Evolutionary conservation across 225 moss, liverwort and hornwort species (phyloP).

Genomic region (Straminergon stramineum): DNA sequence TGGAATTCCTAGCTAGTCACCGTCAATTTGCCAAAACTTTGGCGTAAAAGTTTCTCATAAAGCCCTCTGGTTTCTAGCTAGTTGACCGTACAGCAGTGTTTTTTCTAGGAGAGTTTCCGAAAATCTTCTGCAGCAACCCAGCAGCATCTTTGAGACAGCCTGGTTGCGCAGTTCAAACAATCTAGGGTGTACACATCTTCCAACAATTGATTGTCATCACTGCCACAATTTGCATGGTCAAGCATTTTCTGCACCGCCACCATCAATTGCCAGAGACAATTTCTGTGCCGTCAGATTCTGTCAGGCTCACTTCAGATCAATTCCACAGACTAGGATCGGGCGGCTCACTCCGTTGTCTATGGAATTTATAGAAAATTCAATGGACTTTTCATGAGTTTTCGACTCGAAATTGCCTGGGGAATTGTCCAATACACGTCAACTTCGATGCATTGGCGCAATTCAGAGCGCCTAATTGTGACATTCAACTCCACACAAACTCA

Average conservation of each 20-base stretch:
- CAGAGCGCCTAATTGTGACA: not conserved
- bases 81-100: not conserved
- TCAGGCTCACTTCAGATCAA: not conserved
- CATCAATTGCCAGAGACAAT: conserved; percentile 3
- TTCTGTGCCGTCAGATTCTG: conserved; percentile 5
- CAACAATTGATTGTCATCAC: not conserved
- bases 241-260: not conserved
- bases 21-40: not conserved
- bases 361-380: not conserved
- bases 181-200: not conserved
- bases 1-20: not conserved
- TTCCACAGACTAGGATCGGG: not conserved
- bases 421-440: not conserved
- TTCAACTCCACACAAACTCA: not conserved
- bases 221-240: not conserved
- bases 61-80: not conserved
- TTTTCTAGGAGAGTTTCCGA: not conserved
- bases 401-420: not conserved
- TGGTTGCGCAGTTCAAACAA: not conserved
- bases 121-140: not conserved
- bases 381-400: not conserved
- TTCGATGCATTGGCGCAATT: not conserved
- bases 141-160: conserved; percentile 1
- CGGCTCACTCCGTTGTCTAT: not conserved
- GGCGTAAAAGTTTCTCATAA: not conserved